A percentile compares a stretch with the other conserved stretches of the same genome.
Evolutionary conservation across 1,284 basidiomycete species (phyloP).

Genomic region (Dichomitus squalens): DNA sequence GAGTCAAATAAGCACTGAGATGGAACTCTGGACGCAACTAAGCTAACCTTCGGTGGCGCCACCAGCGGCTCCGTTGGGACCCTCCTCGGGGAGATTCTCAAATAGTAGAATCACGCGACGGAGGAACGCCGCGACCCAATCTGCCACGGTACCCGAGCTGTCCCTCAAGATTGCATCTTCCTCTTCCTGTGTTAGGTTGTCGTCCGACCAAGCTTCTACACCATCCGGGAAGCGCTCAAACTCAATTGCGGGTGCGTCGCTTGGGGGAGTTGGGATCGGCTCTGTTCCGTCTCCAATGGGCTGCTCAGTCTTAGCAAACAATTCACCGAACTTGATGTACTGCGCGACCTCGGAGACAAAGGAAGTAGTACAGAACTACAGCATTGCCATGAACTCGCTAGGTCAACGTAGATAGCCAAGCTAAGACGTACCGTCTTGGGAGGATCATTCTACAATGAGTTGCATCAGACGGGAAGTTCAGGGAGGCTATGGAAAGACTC

Average conservation of each 20-base stretch:
- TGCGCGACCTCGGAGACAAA: conserved; percentile 82
- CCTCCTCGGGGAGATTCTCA: conserved; percentile 88
- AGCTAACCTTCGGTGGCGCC: conserved; percentile 59
- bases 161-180: conserved; percentile 66
- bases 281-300: conserved; percentile 19
- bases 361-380: conserved; percentile 69
- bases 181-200: conserved; percentile 50
- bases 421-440: conserved; percentile 70
- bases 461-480: background rate
- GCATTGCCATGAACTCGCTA: conserved; percentile 9
- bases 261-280: background rate
- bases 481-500: conserved; percentile 28
- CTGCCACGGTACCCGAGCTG: conserved; percentile 64
- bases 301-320: conserved; percentile 42
- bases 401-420: background rate
- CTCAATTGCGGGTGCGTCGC: conserved; percentile 19
- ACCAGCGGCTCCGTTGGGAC: conserved; percentile 57
- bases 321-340: conserved; percentile 81
- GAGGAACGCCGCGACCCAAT: conserved; percentile 87
- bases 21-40: too few species aligned
- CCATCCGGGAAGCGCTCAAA: conserved; percentile 30
- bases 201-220: conserved; percentile 37
- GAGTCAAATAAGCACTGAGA: background rate
- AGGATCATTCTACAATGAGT: conserved; percentile 72
- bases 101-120: conserved; percentile 81